Conservation (phyloP, 768 basidiomycete species). For the Neoboletus subvelutipes region DNA sequence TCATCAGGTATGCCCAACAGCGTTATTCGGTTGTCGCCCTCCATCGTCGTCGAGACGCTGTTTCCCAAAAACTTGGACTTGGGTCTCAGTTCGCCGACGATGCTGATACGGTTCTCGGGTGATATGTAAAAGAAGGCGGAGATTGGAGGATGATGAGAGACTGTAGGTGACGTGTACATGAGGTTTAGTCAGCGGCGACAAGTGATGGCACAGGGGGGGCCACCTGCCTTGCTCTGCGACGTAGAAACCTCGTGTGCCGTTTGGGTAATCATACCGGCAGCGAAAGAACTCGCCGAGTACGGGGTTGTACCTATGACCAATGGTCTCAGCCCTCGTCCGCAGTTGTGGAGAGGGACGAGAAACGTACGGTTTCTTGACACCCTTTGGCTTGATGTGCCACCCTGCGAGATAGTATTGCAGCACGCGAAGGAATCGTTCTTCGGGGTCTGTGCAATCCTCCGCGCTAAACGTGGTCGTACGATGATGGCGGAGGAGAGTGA, state of each 20-base stretch:
- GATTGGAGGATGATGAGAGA: conserved; percentile 93
- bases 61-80: conserved; percentile 97
- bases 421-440: conserved; percentile 89
- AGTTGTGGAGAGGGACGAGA: background rate
- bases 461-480: conserved; percentile 49
- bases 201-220: background rate
- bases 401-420: conserved; percentile 96
- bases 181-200: conserved; percentile 6
- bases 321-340: conserved; percentile 4
- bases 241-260: conserved; percentile 93
- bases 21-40: conserved; percentile 88
- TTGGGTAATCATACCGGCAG: conserved; percentile 88
- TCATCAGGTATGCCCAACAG: conserved; percentile 83
- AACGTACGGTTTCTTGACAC: conserved; percentile 96
- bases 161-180: conserved; percentile 38
- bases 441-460: conserved; percentile 73
- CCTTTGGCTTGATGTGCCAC: conserved; percentile 99
- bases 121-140: conserved; percentile 97
- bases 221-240: conserved; percentile 88
- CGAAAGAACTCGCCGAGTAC: conserved; percentile 98
- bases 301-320: conserved; percentile 78
- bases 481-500: background rate
- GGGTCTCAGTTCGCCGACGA: conserved; percentile 91
- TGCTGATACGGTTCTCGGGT: conserved; percentile 81
- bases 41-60: conserved; percentile 94